Percentiles rank a stretch among this genome's conserved stretches.
phyloP scores from a whole-genome alignment of 768 basidiomycete species.

The Suillus lakei region DNA sequence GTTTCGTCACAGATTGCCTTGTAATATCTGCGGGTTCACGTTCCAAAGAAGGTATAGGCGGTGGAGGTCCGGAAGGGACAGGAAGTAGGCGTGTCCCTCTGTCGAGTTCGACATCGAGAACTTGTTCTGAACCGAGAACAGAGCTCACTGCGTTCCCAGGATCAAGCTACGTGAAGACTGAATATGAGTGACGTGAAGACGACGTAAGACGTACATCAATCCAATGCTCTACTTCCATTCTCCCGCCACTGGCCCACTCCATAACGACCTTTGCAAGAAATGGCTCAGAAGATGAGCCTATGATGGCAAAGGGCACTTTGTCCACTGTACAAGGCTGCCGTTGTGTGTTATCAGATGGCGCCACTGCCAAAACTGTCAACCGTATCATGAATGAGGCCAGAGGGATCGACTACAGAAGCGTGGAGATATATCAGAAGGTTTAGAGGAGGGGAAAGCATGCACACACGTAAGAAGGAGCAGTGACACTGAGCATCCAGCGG shows the following conservation, averaged over 20 bases:
- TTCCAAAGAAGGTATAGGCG: constrained; percentile 33
- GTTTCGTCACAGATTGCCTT: not conserved
- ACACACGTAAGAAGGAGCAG: constrained; percentile 54
- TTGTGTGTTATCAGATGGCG: constrained; percentile 15
- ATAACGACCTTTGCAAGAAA: constrained; percentile 49
- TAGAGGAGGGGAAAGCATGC: constrained; percentile 1
- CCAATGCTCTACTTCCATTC: constrained; percentile 56
- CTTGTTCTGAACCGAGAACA: constrained; percentile 52
- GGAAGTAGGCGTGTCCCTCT: constrained; percentile 45
- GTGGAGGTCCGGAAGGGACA: constrained; percentile 23
- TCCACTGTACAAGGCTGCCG: constrained; percentile 35
- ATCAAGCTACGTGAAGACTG: constrained; percentile 42
- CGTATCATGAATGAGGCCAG: constrained; percentile 39
- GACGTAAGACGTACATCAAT: constrained; percentile 44
- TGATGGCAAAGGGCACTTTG: constrained; percentile 45
- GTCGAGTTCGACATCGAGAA: constrained; percentile 54
- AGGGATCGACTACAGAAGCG: constrained; percentile 27
- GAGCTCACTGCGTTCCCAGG: constrained; percentile 40
- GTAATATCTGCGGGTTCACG: constrained; percentile 15
- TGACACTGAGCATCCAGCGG: constrained; percentile 50
- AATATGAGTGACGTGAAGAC: constrained; percentile 6
- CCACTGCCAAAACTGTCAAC: constrained; percentile 44
- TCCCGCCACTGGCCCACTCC: constrained; percentile 46
- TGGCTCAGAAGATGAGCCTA: constrained; percentile 47
- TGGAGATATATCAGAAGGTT: not conserved